phyloP scores from a whole-genome alignment of 2,329 filamentous ascomycete species.

The Nemania sp. region DNA sequence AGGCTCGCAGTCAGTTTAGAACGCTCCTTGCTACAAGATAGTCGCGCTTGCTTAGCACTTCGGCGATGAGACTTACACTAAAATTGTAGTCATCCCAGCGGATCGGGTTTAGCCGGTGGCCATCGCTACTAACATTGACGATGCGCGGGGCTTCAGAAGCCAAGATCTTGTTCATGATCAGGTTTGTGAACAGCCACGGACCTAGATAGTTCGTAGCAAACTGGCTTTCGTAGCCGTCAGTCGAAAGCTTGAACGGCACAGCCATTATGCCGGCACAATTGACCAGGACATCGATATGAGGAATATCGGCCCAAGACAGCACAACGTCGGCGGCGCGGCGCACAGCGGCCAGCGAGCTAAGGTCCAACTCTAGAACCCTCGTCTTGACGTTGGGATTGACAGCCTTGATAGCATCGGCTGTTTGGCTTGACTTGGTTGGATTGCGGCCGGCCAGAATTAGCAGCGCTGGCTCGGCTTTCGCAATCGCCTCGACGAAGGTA shows the following conservation, averaged over 20 bases:
- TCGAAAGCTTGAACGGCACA: conserved; percentile 16
- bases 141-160: not conserved
- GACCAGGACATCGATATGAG: conserved; percentile 20
- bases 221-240: not conserved
- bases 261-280: conserved; percentile 47
- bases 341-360: conserved; percentile 19
- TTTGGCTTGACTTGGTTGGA: conserved; percentile 45
- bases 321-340: conserved; percentile 45
- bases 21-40: not conserved
- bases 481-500: conserved; percentile 44
- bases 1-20: not conserved
- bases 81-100: not conserved
- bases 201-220: not conserved
- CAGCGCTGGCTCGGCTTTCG: conserved; percentile 45
- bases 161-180: not conserved
- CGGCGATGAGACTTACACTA: not conserved
- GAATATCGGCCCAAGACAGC: conserved; percentile 40
- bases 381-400: conserved; percentile 42
- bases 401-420: conserved; percentile 42
- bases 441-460: conserved; percentile 54
- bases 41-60: not conserved
- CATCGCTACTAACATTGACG: not conserved
- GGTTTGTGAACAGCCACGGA: not conserved
- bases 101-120: not conserved
- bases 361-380: conserved; percentile 37